Evolutionary conservation across 495 filamentous ascomycete genomes (phyloP).

Genomic region (Chlorociboria aeruginascens): DNA sequence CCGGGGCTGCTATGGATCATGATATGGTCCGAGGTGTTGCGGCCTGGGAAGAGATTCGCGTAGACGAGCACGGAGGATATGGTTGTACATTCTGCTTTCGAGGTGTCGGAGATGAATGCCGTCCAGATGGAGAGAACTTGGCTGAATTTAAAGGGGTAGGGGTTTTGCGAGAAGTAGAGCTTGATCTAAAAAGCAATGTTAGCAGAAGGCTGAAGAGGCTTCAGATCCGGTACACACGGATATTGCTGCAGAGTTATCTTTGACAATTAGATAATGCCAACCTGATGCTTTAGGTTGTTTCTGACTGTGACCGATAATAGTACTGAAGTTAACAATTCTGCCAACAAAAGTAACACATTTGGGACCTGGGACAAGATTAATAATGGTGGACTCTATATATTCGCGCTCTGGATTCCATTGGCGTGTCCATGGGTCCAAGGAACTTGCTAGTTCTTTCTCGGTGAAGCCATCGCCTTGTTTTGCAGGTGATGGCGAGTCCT

Average conservation of each 20-base stretch:
- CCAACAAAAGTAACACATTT: slow-evolving; percentile 39
- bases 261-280: slow-evolving; percentile 41
- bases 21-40: slow-evolving; percentile 36
- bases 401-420: slow-evolving; percentile 42
- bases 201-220: neutral
- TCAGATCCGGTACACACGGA: slow-evolving; percentile 26
- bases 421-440: slow-evolving; percentile 26
- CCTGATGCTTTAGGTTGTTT: slow-evolving; percentile 23
- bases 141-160: slow-evolving; percentile 27
- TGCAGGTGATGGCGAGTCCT: slow-evolving; percentile 16
- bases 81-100: slow-evolving; percentile 1
- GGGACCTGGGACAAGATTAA: slow-evolving; percentile 38
- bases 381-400: slow-evolving; percentile 40
- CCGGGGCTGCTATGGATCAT: slow-evolving; percentile 37
- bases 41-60: slow-evolving; percentile 39
- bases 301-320: slow-evolving; percentile 24
- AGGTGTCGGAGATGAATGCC: slow-evolving; percentile 22
- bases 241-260: slow-evolving; percentile 45
- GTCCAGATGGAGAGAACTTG: slow-evolving; percentile 32
- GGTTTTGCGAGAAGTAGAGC: slow-evolving; percentile 23
- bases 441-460: slow-evolving; percentile 29
- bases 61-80: slow-evolving; percentile 23
- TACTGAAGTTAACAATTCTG: slow-evolving; percentile 46
- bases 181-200: slow-evolving; percentile 24
- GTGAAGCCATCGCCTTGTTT: slow-evolving; percentile 39